Base-by-base conservation (phyloP, 805 yeast genomes). In the Wickerhamiella dianesei region DNA sequence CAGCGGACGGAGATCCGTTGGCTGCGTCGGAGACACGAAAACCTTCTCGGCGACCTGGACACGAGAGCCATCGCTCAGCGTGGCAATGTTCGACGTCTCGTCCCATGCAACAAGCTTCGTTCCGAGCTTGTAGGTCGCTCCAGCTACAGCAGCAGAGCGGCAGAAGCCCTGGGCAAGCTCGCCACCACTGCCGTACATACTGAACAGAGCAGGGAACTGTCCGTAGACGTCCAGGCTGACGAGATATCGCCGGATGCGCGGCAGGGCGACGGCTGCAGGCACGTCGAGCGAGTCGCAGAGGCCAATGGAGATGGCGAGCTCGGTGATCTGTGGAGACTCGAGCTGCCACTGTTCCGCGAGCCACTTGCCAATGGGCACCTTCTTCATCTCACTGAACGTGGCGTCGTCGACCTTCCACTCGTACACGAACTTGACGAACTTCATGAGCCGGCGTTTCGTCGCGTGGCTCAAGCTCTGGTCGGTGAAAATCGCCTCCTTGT, bases 131-230 rank as follows among this genome's bases (percentile, higher is more conserved):
- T 92, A 89, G 32, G 94, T 85, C 46, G 96, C 82, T 46, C 97
- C 97, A 17, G 92, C 97, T 52, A 89, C 97, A 13, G 98, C 98
- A 3, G 97, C 97, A 48, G 94, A 82, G 56, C 98, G 74, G 66
- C 96, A 89, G 64, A 92, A 89, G 1, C 96, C 98, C 67, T 89
- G 98, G 14, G 95, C 80, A 21, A 89, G 69, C 65, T 89, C 98
- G 45, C 97, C 96, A 0, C 95, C 88, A 2, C 95, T 94, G 48
- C 97, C 98, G 65, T 80, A 89, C 69, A 86, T 89, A 44, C 94
- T 82, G 56, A 80, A 80, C 68, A 89, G 71, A 12, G 84, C 94
- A 2, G 98, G 96, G 72, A 92, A 89, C 53, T 78, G 82, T 13
- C 98, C 98, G 63, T 88, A 92, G 3, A 88, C 85, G 56, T 88